Base-by-base conservation (phyloP, 2,329 filamentous ascomycete genomes). In the Xylaria hypoxylon region DNA sequence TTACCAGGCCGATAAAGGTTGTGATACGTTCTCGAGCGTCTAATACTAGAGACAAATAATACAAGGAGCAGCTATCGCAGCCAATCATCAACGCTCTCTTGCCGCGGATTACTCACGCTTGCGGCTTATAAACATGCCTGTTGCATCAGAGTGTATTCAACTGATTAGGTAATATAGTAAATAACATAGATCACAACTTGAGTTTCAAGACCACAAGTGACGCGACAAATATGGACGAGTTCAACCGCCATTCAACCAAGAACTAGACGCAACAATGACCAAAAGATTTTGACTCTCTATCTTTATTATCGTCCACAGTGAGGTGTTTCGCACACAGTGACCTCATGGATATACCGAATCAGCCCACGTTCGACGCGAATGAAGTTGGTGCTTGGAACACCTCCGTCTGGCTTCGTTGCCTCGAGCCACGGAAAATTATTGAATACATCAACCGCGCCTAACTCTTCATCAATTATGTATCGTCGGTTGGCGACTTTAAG, bases 321-420 rank as follows among this genome's bases (percentile, higher is more conserved):
- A 8, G 40, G 68, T 19, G 69, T 72, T 11, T 69, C 60, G 42
- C 74, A 75, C 19, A 75, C 69, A 1, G 74, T 75, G 22, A 68
- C 45, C 57, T 75, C 74, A 47, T 78, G 75, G 42, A 78, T 76
- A 55, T 77, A 77, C 10, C 75, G 68, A 22, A 78, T 72, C 69
- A 67, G 68, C 3, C 75, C 74, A 0, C 63, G 67, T 68, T 77
- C 74, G 33, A 78, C 71, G 22, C 76, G 67, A 42, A 78, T 72
- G 26, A 76, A 70, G 57, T 77, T 76, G 56, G 71, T 75, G 38
- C 75, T 76, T 1, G 76, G 70, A 35, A 72, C 72, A 11, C 64
- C 45, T 1, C 72, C 74, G n/a, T 71, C 57, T 0, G 73, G 70
- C 62, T 71, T 74, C 4, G 40, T 55, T 0, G 63, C 65, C 44